phyloP scores from a whole-genome alignment of 805 yeast genomes.

The Cyberlindnera mississippiensis region DNA sequence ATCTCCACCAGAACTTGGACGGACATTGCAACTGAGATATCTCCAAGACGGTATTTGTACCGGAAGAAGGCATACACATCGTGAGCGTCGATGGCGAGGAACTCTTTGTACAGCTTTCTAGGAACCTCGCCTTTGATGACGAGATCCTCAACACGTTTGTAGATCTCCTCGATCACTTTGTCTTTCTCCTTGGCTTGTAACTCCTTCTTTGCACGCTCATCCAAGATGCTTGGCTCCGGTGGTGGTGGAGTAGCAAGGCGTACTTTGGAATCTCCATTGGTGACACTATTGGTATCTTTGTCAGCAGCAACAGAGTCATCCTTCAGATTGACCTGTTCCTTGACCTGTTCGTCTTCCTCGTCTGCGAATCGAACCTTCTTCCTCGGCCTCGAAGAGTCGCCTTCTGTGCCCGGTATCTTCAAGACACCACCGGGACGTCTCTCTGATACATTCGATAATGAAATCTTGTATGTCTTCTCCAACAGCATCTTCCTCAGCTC shows the following conservation, averaged over 20 bases:
- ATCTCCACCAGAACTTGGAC: slow-evolving; percentile 14
- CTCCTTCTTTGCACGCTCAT: neutral
- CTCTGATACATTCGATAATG: neutral
- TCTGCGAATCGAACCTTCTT: slow-evolving; percentile 10
- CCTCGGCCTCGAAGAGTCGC: neutral
- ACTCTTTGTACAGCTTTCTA: slow-evolving; percentile 8
- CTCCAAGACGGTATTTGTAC: slow-evolving; percentile 11
- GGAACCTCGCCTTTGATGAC: slow-evolving; percentile 3
- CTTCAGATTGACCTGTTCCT: no score
- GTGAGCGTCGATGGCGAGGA: slow-evolving; percentile 13
- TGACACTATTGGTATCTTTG: neutral
- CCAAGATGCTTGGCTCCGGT: neutral
- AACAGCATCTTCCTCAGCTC: neutral
- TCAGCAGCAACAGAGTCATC: neutral
- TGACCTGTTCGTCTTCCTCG: slow-evolving; percentile 1
- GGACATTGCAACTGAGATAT: slow-evolving; percentile 11
- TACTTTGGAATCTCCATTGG: neutral
- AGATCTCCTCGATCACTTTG: slow-evolving; percentile 9
- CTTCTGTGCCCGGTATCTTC: slow-evolving; percentile 1
- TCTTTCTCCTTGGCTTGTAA: slow-evolving; percentile 6
- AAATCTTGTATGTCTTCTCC: neutral
- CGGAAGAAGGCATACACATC: slow-evolving; percentile 13
- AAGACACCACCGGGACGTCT: neutral
- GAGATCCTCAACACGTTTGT: slow-evolving; percentile 10
- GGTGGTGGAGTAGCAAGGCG: neutral